Evolutionary conservation across 2,329 filamentous ascomycete genomes (phyloP).

Genomic region (Pestalotiopsis fici): DNA sequence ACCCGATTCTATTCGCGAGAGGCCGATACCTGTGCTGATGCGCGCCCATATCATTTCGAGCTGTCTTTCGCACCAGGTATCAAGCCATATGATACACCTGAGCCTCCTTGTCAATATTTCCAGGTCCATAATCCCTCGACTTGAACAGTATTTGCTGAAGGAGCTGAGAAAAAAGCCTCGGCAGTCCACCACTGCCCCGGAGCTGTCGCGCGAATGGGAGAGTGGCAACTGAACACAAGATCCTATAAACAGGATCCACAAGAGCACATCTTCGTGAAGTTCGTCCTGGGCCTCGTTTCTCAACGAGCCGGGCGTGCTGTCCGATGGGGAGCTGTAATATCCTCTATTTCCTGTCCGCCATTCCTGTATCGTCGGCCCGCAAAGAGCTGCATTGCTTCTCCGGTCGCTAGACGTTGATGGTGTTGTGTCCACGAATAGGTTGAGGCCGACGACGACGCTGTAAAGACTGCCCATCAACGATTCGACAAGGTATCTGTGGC

Average conservation of each 20-base stretch:
- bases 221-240: slow-evolving; percentile 28
- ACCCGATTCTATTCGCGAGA: neutral
- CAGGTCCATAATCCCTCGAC: slow-evolving; percentile 24
- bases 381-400: neutral
- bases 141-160: slow-evolving; percentile 25
- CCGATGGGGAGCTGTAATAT: slow-evolving; percentile 10
- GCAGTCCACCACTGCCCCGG: slow-evolving; percentile 19
- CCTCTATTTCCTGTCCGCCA: neutral
- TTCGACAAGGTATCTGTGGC: slow-evolving; percentile 28
- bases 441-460: slow-evolving; percentile 22
- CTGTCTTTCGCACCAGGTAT: slow-evolving; percentile 32
- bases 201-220: slow-evolving; percentile 14
- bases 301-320: neutral
- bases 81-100: slow-evolving; percentile 27
- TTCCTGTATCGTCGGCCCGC: neutral
- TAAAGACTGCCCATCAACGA: slow-evolving; percentile 27
- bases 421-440: slow-evolving; percentile 20
- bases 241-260: slow-evolving; percentile 32
- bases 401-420: neutral
- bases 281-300: slow-evolving; percentile 15
- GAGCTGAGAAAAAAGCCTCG: slow-evolving; percentile 30
- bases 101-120: slow-evolving; percentile 23
- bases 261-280: slow-evolving; percentile 26
- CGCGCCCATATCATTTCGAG: slow-evolving; percentile 25
- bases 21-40: neutral